These are phyloP conservation scores for Pleurotus ostreatus DNA, from an alignment of 768 basidiomycete genomes.

Conservation along the genomic window DNA sequence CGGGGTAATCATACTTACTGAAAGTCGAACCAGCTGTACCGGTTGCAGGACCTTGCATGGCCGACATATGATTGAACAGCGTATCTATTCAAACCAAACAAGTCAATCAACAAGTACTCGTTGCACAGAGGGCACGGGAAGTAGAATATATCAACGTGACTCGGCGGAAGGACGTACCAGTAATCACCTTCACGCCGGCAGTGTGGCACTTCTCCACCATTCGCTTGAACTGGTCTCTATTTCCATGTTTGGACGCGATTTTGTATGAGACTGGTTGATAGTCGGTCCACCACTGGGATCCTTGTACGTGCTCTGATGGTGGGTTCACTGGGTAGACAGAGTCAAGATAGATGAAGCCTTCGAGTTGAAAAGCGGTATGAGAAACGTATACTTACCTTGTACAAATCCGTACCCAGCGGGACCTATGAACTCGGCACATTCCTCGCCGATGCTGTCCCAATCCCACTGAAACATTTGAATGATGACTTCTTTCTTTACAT, in stretches of 20 bases:
- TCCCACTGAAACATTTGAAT: conserved; percentile 71
- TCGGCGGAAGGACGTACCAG: conserved; percentile 27
- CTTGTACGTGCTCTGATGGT: conserved; percentile 49
- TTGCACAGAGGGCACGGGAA: no score
- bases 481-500: conserved; percentile 41
- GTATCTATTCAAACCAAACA: neutral
- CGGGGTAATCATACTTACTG: neutral
- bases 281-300: conserved; percentile 71
- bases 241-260: conserved; percentile 61
- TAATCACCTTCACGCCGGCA: conserved; percentile 55
- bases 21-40: neutral
- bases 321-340: conserved; percentile 34
- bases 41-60: neutral
- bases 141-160: no score
- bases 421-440: conserved; percentile 63
- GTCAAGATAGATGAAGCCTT: neutral
- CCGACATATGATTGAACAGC: conserved; percentile 5
- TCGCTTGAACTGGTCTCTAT: conserved; percentile 43
- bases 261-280: conserved; percentile 68
- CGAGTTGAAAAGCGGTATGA: neutral
- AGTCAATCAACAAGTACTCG: no score
- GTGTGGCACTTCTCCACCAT: conserved; percentile 50
- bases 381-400: conserved; percentile 42
- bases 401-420: conserved; percentile 70
- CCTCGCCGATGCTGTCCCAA: conserved; percentile 55